Conservation (phyloP, 129 eudicot species). For the Silybum marianum region DNA sequence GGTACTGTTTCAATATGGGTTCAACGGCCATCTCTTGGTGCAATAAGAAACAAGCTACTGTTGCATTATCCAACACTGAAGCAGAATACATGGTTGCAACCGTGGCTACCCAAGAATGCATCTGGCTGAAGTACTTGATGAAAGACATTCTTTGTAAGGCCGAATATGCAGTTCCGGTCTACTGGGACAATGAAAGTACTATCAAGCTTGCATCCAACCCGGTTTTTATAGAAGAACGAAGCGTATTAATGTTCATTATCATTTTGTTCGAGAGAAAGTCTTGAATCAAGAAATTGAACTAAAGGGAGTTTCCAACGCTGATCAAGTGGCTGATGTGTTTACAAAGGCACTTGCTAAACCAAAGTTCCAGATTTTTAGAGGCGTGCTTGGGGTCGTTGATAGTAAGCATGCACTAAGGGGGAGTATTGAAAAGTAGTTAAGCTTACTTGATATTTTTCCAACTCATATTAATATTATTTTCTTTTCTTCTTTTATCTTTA, state of each 20-base stretch:
- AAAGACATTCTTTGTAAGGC: neutral
- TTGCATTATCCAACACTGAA: slow-evolving; percentile 6
- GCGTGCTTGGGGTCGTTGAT: neutral
- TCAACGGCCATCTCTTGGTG: slow-evolving; percentile 4
- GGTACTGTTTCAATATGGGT: neutral
- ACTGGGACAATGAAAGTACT: slow-evolving; percentile 5
- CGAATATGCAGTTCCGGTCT: neutral
- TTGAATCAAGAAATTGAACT: neutral
- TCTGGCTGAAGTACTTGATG: neutral
- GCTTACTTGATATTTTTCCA: neutral
- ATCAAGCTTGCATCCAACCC: slow-evolving; percentile 20
- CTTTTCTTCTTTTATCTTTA: too few relatives aligned
- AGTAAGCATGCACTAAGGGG: slow-evolving; percentile 16
- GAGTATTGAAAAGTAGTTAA: neutral
- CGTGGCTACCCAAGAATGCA: slow-evolving; percentile 23
- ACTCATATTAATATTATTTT: too few relatives aligned
- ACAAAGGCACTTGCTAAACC: neutral
- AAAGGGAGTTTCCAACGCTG: neutral
- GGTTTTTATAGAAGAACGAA: slow-evolving; percentile 14
- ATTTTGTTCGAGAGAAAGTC: slow-evolving; percentile 11
- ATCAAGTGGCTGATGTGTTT: slow-evolving; percentile 19
- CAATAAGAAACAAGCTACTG: neutral
- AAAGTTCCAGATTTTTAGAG: too few relatives aligned
- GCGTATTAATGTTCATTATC: slow-evolving; percentile 12
- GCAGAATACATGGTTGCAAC: slow-evolving; percentile 17